Evolutionary conservation across 225 moss, liverwort and hornwort genomes (phyloP).

Genomic region (Sphagnum tenellum): DNA sequence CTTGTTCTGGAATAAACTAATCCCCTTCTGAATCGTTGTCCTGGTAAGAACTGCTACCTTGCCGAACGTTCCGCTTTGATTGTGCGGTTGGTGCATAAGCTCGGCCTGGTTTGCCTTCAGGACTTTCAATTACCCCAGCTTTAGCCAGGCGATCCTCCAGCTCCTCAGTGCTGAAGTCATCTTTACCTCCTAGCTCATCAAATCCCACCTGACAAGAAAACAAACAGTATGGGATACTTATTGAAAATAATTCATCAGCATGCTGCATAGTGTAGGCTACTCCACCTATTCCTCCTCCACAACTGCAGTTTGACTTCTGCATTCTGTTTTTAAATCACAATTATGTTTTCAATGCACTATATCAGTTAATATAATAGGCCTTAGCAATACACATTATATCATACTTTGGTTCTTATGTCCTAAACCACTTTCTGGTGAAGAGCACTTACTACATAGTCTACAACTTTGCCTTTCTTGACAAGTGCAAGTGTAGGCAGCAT

Average conservation of each 20-base stretch:
- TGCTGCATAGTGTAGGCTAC: too few species aligned
- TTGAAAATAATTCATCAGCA: not conserved
- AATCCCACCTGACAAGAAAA: conserved; percentile 65
- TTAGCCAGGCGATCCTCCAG: conserved; percentile 81
- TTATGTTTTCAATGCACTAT: too few species aligned
- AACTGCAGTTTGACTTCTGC: not conserved
- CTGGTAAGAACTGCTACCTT: conserved; percentile 55
- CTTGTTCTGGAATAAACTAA: not conserved
- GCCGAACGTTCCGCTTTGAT: conserved; percentile 63
- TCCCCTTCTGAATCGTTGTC: conserved; percentile 43
- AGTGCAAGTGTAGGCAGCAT: conserved; percentile 90
- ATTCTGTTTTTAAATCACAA: too few species aligned
- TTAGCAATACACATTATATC: too few species aligned
- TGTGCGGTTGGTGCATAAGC: conserved; percentile 29
- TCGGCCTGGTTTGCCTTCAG: conserved; percentile 30
- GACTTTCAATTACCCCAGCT: conserved; percentile 54
- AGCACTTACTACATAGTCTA: conserved; percentile 78
- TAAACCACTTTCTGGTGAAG: too few species aligned
- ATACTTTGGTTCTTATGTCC: too few species aligned
- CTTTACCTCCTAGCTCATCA: conserved; percentile 90
- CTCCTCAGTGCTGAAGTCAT: conserved; percentile 91
- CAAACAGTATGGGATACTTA: not conserved
- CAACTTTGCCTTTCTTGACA: conserved; percentile 87
- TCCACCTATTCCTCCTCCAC: not conserved
- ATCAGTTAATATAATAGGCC: too few species aligned